Percentiles rank a stretch among this genome's conserved stretches.
These are phyloP conservation scores for Amphicarpaea edgeworthii DNA, from an alignment of 306 rosid genomes.

Conservation along the genomic window DNA sequence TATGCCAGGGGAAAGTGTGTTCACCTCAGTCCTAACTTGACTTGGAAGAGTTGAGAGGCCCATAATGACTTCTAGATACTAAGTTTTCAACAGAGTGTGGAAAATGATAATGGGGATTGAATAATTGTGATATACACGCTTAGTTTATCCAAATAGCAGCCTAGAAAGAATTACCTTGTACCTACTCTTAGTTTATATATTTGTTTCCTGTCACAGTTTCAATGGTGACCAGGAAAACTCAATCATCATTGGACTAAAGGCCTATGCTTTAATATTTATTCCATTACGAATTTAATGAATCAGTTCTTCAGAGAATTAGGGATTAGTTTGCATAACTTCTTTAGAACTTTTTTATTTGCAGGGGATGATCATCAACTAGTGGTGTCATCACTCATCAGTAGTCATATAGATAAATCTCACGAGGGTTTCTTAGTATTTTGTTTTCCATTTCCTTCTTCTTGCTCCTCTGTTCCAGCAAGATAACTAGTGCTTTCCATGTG, in stretches of 20 bases:
- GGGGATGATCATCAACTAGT: not conserved
- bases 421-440: not conserved
- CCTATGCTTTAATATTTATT: not conserved
- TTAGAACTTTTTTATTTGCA: not conserved
- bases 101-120: not conserved
- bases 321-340: not conserved
- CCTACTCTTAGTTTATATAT: not conserved
- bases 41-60: too few relatives aligned
- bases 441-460: not conserved
- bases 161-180: not conserved
- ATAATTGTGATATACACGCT: not conserved
- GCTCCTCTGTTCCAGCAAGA: not conserved
- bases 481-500: slow-evolving; percentile 37
- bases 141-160: not conserved
- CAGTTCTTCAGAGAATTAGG: not conserved
- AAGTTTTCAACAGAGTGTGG: too few relatives aligned
- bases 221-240: not conserved
- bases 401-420: not conserved
- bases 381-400: not conserved
- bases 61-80: too few relatives aligned
- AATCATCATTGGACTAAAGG: slow-evolving; percentile 20
- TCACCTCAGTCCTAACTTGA: too few relatives aligned
- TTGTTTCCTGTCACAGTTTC: too few relatives aligned
- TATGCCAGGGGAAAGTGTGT: too few relatives aligned
- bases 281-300: not conserved